Base-by-base conservation (phyloP, 257 asterid genomes). In the Coffea canephora region DNA sequence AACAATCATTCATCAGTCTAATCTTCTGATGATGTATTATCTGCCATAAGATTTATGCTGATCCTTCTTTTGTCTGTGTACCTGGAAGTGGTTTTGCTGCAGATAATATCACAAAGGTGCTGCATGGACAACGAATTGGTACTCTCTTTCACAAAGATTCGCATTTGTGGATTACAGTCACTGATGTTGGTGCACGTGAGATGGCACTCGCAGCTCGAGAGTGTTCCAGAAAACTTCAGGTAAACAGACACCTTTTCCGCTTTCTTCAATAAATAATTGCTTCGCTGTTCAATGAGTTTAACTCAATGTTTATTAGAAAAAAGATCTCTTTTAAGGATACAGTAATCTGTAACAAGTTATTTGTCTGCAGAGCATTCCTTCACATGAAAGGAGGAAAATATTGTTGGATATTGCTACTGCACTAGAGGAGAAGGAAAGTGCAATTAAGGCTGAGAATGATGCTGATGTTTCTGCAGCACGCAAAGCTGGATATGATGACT, bases 131-230 rank as follows among this genome's bases (percentile, higher is more conserved):
- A 70, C 88, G 88, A 23, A 82, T 91, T 76, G 97, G 97, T 21
- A 92, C 97, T 11, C 88, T 92, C 66, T 92, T 92, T 82, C 97
- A 92, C 64, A 89, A 84, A 36, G 93, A 92, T 81, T 89, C 97
- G n/a, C 81, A 78, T 86, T 77, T 86, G 87, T 91, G 94, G 96
- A 79, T 82, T 55, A 80, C 92, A 5, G 81, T 66, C 69, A 89
- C 85, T 52, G 92, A 91, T 45, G 81, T 86, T 72, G 89, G 89
- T 69, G 86, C 90, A 16, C 92, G 90, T 36, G 94, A 89, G 68
- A 92, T 92, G 97, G 97, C 96, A 73, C 81, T 83, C 69, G 91
- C 96, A 34, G 97, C 97, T 10, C 82, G 96, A 82, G 94, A 92
- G 78, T 85, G 91, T 87, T 90, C 97, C 34, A 86, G 97, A 84